A percentile compares a stretch with the other conserved stretches of the same genome.
Conservation (phyloP, 768 basidiomycete genomes). For the Leccinum pellstonianum region DNA sequence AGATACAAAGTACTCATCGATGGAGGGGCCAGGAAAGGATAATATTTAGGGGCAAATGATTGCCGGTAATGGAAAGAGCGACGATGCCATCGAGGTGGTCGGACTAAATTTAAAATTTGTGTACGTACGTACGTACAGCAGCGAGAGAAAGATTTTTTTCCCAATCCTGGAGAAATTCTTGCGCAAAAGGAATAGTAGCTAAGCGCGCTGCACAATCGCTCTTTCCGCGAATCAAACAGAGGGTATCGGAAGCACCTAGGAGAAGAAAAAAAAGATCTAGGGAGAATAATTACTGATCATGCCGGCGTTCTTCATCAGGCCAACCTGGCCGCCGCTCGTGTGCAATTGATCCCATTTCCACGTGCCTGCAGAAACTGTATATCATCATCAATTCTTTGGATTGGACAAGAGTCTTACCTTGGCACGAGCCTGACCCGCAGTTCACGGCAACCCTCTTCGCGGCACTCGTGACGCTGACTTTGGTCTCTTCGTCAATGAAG, state of each 20-base stretch:
- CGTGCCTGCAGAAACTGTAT: slow-evolving; percentile 29
- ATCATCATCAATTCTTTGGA: not conserved
- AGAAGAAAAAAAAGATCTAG: slow-evolving; percentile 8
- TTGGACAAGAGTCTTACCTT: slow-evolving; percentile 33
- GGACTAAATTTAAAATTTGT: not conserved
- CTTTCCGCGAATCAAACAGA: not conserved
- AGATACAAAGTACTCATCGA: slow-evolving; percentile 10
- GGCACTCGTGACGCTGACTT: slow-evolving; percentile 40
- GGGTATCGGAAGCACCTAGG: not conserved
- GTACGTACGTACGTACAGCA: not conserved
- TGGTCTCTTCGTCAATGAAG: slow-evolving; percentile 43
- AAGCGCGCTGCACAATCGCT: not conserved
- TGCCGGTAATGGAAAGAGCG: slow-evolving; percentile 8
- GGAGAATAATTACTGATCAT: slow-evolving; percentile 34
- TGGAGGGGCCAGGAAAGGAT: not conserved
- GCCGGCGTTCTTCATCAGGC: slow-evolving; percentile 32
- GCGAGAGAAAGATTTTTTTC: not conserved
- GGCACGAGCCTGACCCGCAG: slow-evolving; percentile 53
- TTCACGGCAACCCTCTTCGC: slow-evolving; percentile 53
- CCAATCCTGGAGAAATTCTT: not conserved
- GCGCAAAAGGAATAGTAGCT: not conserved
- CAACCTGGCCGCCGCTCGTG: slow-evolving; percentile 44
- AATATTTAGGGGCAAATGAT: not conserved
- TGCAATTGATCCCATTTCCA: slow-evolving; percentile 53
- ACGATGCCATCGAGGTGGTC: not conserved